Evolutionary conservation across 2,329 filamentous ascomycete genomes (phyloP), one percentile per base, ranked within the genome.

Genomic region (Zarea fungicola): DNA sequence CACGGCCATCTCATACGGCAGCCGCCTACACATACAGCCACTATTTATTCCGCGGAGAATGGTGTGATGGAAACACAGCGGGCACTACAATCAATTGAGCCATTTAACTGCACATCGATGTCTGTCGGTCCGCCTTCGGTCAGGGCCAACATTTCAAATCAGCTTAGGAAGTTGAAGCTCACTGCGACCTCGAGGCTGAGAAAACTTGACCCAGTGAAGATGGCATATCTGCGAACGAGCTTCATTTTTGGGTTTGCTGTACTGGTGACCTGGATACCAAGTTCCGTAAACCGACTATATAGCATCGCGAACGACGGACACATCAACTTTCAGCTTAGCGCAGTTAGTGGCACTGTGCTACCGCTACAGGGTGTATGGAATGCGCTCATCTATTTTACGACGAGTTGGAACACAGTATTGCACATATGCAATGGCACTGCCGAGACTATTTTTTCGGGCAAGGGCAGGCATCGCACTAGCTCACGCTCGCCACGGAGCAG

Each of bases 301-400:
- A 79, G 80, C 47, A 71, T 89, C 34, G 68, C 80, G 3, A 69
- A 80, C 52, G 37, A 59, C 6, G 60, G 72, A 10, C 58, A 68
- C 22, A 69, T 76, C 50, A 77, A 72, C 57, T 91, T 83, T 60
- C 74, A 72, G 2, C 74, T 91, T 35, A 85, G 85, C 60, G 75
- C 88, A 31, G 77, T 80, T 1, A 84, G 84, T 21, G 83, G 83
- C 2, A 74, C 87, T 11, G 86, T 91, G 0, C 71, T 92, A 4
- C 86, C 87, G 0, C 71, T 89, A 0, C 88, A 92, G 62, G 87
- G 88, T 1, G 80, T 89, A 42, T 91, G 87, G 86, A 92, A 92
- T 59, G 78, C 83, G 28, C 66, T 87, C 42, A 88, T 92, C 43
- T 92, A 89, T 64, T 78, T 86, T 52, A 80, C 77, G 3, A 87